Evolutionary conservation across 768 basidiomycete genomes (phyloP).

Genomic region (Leccinum barrowsii): DNA sequence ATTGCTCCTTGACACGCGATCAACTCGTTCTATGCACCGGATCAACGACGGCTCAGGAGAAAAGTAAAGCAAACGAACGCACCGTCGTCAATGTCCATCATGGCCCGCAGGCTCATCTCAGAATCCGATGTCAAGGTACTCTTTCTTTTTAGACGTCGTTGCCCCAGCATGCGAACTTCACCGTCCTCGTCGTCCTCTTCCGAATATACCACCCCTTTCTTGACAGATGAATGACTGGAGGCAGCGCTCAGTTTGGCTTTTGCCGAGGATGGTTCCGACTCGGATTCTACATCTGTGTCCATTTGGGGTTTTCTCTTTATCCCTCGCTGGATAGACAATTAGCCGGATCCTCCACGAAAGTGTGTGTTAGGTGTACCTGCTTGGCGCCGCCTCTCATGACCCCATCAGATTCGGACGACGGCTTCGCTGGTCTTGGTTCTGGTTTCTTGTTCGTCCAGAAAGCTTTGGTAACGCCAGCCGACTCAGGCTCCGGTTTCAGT

Average conservation of each 20-base stretch:
- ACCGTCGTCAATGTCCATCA: slow-evolving; percentile 84
- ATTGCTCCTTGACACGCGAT: slow-evolving; percentile 17
- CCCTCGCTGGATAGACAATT: slow-evolving; percentile 31
- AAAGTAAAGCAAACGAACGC: slow-evolving; percentile 23
- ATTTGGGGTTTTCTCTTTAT: slow-evolving; percentile 43
- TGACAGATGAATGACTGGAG: slow-evolving; percentile 27
- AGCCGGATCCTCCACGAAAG: background rate
- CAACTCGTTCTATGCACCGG: slow-evolving; percentile 21
- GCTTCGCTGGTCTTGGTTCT: background rate
- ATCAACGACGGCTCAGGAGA: slow-evolving; percentile 14
- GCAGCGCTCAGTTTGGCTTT: slow-evolving; percentile 11
- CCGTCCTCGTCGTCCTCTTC: slow-evolving; percentile 39
- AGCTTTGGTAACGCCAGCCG: background rate
- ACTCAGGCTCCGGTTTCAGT: slow-evolving; percentile 11
- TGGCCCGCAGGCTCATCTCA: slow-evolving; percentile 45
- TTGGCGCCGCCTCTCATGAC: background rate
- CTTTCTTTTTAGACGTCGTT: slow-evolving; percentile 31
- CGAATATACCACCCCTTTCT: slow-evolving; percentile 50
- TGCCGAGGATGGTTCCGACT: slow-evolving; percentile 6
- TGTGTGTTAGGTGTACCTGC: slow-evolving; percentile 4
- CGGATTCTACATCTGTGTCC: slow-evolving; percentile 25
- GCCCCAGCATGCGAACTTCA: slow-evolving; percentile 21
- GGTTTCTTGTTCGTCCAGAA: background rate
- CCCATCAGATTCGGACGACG: background rate
- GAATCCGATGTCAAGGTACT: slow-evolving; percentile 40